Evolutionary conservation across 176 grass and related monocot species (phyloP).

Genomic region (Juncus effusus): DNA sequence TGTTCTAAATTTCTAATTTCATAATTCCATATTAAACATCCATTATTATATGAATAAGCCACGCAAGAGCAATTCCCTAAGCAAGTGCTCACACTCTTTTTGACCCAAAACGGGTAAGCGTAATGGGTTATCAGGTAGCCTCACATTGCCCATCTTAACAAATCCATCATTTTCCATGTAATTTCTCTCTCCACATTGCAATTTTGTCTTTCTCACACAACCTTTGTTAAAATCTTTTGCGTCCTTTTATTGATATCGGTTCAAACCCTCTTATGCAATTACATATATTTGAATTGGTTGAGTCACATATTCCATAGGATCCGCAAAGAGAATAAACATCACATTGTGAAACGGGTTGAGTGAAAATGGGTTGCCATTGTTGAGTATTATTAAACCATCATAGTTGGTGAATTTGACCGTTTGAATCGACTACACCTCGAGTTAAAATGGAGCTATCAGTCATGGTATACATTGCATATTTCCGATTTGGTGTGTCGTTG

Average conservation of each 20-base stretch:
- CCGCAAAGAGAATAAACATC: constrained; percentile 27
- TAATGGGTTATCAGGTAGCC: constrained; percentile 10
- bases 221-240: constrained; percentile 11
- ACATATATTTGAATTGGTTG: constrained; percentile 4
- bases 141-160: constrained; percentile 7
- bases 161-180: constrained; percentile 16
- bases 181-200: constrained; percentile 20
- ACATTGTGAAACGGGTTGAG: constrained; percentile 18
- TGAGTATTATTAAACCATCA: constrained; percentile 14
- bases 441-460: constrained; percentile 3
- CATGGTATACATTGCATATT: constrained; percentile 6
- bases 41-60: constrained; percentile 24
- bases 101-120: background rate
- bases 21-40: constrained; percentile 23
- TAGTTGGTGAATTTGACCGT: constrained; percentile 8
- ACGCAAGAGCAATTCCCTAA: constrained; percentile 34
- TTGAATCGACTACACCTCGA: background rate
- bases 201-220: constrained; percentile 21
- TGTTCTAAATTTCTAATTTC: constrained; percentile 32
- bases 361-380: constrained; percentile 19
- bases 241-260: background rate
- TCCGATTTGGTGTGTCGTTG: background rate
- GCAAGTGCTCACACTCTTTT: constrained; percentile 25
- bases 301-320: constrained; percentile 29
- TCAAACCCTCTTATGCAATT: constrained; percentile 33